Base-by-base conservation (phyloP, 495 filamentous ascomycete genomes). In the Aspergillus sparsus region DNA sequence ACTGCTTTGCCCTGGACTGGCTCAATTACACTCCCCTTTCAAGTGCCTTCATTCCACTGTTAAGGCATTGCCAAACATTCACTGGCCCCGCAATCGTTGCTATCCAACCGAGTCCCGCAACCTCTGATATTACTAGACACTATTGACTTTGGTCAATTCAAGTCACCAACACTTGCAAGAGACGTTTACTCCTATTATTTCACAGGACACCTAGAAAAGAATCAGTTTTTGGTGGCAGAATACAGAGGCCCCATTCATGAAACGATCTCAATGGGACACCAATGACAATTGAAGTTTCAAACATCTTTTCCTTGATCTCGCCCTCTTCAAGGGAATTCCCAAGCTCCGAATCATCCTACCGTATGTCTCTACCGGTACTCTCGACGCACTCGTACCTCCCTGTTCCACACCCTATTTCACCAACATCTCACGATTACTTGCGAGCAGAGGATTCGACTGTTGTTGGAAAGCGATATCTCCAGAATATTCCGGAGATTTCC, bases 11-110 rank as follows among this genome's bases (percentile, higher is more conserved):
- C 47, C 35, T 65, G 61, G 60, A 41, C 65, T 61, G 65, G 60
- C 60, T 60, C 49, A 36, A 56, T 60, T 46, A 36, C 49, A 54
- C 52, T 49, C 62, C 62, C 57, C 63, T 62, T 65, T 66, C 67
- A 66, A 66, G 61, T 51, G 68, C 63, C 68, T 69, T 71, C 69
- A 74, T 75, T 74, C 70, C 69, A 74, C 69, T 66, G 67, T 53
- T 68, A 59, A 60, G 62, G 61, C 62, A 65, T 64, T 39, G 54
- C 60, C 60, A 60, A 61, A 61, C 66, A 70, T 69, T 67, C 67
- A 65, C 60, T 54, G 55, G 61, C 44, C 62, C 62, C 61, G 62
- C 58, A 41, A 34, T 50, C 47, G 58, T 62, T 62, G 59, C 62
- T 60, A 57, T 65, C 59, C 57, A 41, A 55, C 57, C 37, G 45